Conservation (phyloP, 225 moss, liverwort and hornwort genomes). For the Anthoceros angustus region DNA sequence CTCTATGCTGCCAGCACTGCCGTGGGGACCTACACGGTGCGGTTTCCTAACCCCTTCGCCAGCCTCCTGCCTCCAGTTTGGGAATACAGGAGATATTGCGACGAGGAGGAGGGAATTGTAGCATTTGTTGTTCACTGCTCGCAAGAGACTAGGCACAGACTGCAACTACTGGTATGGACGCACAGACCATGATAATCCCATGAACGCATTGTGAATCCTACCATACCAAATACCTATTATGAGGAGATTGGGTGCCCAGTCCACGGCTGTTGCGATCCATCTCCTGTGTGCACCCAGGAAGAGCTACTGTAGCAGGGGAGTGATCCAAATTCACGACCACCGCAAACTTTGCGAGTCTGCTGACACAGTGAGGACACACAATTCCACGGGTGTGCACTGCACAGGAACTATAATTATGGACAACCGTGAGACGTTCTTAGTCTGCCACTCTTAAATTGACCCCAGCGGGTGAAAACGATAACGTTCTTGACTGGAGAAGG, state of each 20-base stretch:
- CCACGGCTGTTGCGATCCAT: background rate
- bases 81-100: background rate
- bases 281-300: background rate
- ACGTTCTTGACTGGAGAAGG: background rate
- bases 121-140: slow-evolving; percentile 6
- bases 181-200: background rate
- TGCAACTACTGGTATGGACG: background rate
- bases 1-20: too few species aligned
- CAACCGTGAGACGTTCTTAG: background rate
- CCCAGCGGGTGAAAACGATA: slow-evolving; percentile 1
- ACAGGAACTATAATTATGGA: slow-evolving; percentile 12
- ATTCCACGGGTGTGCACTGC: too few species aligned
- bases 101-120: slow-evolving; percentile 2
- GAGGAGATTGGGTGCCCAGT: background rate
- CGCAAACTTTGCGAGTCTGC: background rate
- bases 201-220: background rate
- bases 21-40: background rate
- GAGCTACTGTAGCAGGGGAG: background rate
- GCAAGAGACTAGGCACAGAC: background rate
- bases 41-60: background rate
- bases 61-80: background rate
- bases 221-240: slow-evolving; percentile 11
- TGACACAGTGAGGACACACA: too few species aligned
- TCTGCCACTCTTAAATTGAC: background rate
- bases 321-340: background rate